phyloP scores from a whole-genome alignment of 768 basidiomycete species.

The Suillus spraguei region DNA sequence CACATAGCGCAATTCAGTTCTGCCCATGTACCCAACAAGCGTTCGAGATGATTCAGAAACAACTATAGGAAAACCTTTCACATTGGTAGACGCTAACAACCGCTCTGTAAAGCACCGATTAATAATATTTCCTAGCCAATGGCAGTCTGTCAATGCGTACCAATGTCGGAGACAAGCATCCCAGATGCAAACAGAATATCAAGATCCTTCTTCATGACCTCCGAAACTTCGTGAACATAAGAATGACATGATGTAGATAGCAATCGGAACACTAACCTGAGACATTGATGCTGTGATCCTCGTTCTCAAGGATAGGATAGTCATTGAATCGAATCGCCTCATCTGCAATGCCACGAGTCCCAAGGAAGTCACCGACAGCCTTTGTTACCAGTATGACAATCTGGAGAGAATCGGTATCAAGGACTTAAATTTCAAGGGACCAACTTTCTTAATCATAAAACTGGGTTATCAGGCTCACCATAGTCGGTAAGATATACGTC shows the following conservation, averaged over 20 bases:
- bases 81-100: conserved; percentile 67
- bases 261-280: conserved; percentile 58
- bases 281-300: conserved; percentile 90
- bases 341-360: conserved; percentile 93
- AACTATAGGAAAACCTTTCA: conserved; percentile 93
- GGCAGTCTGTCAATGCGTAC: conserved; percentile 48
- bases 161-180: conserved; percentile 76
- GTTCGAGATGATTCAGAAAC: conserved; percentile 58
- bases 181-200: conserved; percentile 73
- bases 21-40: conserved; percentile 86
- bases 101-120: conserved; percentile 51
- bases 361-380: conserved; percentile 93
- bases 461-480: conserved; percentile 56
- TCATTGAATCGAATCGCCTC: conserved; percentile 98
- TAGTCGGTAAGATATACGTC: conserved; percentile 96
- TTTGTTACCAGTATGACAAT: conserved; percentile 96
- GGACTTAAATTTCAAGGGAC: conserved; percentile 9
- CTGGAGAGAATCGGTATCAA: conserved; percentile 43
- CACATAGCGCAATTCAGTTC: conserved; percentile 83
- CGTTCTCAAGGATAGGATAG: conserved; percentile 95
- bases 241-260: conserved; percentile 3
- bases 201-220: conserved; percentile 87
- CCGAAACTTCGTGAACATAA: conserved; percentile 58
- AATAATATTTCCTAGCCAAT: conserved; percentile 2
- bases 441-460: neutral